A percentile compares a stretch with the other conserved stretches of the same genome.
Evolutionary conservation across 345 rosid genomes (phyloP).

Genomic region (Brassica napus): Da-Ae NC_063447.1:28184501-28185000

Average conservation of each 20-base stretch:
- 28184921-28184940: background rate
- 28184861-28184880: background rate
- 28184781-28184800: background rate
- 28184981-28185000: background rate
- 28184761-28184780: slow-evolving; percentile 24
- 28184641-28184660: slow-evolving; percentile 36
- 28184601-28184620: too few relatives aligned
- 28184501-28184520: too few relatives aligned
- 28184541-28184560: too few relatives aligned
- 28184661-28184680: slow-evolving; percentile 9
- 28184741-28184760: slow-evolving; percentile 25
- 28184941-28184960: background rate
- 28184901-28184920: slow-evolving; percentile 3
- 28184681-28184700: background rate
- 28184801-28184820: background rate
- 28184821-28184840: background rate
- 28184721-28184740: slow-evolving; percentile 10
- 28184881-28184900: slow-evolving; percentile 2
- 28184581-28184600: too few relatives aligned
- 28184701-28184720: slow-evolving; percentile 6
- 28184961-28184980: background rate
- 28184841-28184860: background rate
- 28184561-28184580: too few relatives aligned
- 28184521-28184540: too few relatives aligned
- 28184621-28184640: slow-evolving; percentile 28